Percentiles rank a stretch among this genome's conserved stretches.
phyloP scores from a whole-genome alignment of 768 basidiomycete genomes.

The Dacryopinax spathularia region DNA sequence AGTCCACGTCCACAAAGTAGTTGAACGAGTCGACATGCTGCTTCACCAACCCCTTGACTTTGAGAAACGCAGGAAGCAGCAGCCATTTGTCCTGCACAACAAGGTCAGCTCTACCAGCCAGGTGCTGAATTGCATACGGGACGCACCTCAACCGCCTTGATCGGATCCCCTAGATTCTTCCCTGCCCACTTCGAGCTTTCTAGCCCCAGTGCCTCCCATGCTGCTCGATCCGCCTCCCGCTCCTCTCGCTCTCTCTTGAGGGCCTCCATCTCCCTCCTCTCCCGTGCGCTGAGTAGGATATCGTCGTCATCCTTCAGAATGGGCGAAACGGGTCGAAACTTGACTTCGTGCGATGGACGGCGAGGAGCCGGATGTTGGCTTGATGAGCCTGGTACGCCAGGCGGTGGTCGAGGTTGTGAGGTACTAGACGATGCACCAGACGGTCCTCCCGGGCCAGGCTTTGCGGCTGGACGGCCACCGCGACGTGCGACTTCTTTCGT shows the following conservation, averaged over 20 bases:
- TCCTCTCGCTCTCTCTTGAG: slow-evolving; percentile 1
- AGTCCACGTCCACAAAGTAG: slow-evolving; percentile 93
- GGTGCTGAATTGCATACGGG: too few species aligned
- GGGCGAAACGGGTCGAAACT: background rate
- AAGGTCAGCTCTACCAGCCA: background rate
- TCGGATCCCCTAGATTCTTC: slow-evolving; percentile 66
- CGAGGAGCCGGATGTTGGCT: background rate
- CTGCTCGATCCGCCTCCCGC: background rate
- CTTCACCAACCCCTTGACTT: slow-evolving; percentile 96
- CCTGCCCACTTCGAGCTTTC: slow-evolving; percentile 38
- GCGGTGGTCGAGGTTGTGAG: background rate
- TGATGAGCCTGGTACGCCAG: too few species aligned
- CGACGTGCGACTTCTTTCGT: background rate
- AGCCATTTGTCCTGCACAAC: slow-evolving; percentile 88
- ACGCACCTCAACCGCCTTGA: slow-evolving; percentile 79
- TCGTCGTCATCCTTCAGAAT: background rate
- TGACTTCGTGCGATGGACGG: background rate
- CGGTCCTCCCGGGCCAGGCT: background rate
- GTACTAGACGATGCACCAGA: background rate
- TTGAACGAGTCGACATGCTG: slow-evolving; percentile 99
- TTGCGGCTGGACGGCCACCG: background rate
- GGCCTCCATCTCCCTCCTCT: slow-evolving; percentile 1
- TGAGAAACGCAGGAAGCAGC: slow-evolving; percentile 84
- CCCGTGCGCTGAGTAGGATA: background rate
- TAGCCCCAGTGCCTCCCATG: slow-evolving; percentile 2